phyloP scores from a whole-genome alignment of 2,329 filamentous ascomycete species.

The Hypomyces rosellus region DNA sequence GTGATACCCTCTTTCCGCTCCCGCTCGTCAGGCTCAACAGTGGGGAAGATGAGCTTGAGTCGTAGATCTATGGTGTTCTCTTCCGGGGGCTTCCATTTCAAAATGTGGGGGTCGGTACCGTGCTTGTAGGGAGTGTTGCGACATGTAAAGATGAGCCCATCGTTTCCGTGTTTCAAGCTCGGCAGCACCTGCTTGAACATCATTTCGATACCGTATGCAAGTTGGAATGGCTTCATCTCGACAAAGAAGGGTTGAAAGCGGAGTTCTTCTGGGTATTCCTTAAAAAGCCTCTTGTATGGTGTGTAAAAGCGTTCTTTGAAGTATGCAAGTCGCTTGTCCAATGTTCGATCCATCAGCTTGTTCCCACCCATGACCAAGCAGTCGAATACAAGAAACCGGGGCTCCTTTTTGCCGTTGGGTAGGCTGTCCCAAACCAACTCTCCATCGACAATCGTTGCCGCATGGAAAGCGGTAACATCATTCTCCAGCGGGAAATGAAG shows the following conservation, averaged over 20 bases:
- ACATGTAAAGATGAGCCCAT: slow-evolving; percentile 97
- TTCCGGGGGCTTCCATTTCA: slow-evolving; percentile 95
- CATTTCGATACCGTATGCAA: slow-evolving; percentile 81
- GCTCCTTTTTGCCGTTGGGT: slow-evolving; percentile 58
- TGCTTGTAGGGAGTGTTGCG: slow-evolving; percentile 77
- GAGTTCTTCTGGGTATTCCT: slow-evolving; percentile 62
- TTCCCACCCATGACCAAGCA: slow-evolving; percentile 76
- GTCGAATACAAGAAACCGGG: slow-evolving; percentile 90
- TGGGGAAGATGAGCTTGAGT: slow-evolving; percentile 69
- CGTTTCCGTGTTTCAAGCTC: slow-evolving; percentile 82
- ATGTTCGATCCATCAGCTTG: slow-evolving; percentile 67
- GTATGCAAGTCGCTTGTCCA: slow-evolving; percentile 85
- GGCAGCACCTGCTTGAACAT: slow-evolving; percentile 89
- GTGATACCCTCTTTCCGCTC: slow-evolving; percentile 62
- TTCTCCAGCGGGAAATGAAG: slow-evolving; percentile 75
- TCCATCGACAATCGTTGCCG: slow-evolving; percentile 78
- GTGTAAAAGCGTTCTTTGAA: slow-evolving; percentile 72
- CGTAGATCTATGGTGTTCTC: slow-evolving; percentile 96
- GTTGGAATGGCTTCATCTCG: slow-evolving; percentile 83
- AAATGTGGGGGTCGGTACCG: slow-evolving; percentile 86
- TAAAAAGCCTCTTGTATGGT: slow-evolving; percentile 59
- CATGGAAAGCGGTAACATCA: slow-evolving; percentile 64
- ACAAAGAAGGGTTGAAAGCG: slow-evolving; percentile 70
- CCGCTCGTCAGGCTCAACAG: slow-evolving; percentile 58
- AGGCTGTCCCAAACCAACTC: slow-evolving; percentile 85